These are phyloP conservation scores for Cutaneotrichosporon arboriforme DNA, from an alignment of 1,284 basidiomycete genomes.

Conservation along the genomic window DNA sequence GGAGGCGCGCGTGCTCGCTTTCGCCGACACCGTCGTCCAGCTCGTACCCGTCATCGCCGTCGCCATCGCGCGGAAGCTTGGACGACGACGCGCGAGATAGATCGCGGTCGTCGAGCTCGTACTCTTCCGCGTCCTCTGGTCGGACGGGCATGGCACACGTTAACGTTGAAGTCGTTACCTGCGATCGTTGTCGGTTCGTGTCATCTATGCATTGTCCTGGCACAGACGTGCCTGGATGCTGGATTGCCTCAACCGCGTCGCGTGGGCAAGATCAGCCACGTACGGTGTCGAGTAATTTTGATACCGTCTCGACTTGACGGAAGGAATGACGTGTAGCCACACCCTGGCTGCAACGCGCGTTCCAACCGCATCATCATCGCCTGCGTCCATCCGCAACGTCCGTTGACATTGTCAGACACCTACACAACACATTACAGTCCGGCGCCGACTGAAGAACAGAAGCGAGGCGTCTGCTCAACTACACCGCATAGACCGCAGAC, in stretches of 20 bases:
- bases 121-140: slow-evolving; percentile 35
- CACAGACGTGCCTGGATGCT: neutral
- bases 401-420: neutral
- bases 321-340: neutral
- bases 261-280: neutral
- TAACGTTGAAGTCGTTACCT: neutral
- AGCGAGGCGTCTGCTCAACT: neutral
- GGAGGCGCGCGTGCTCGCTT: slow-evolving; percentile 7
- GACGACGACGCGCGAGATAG: slow-evolving; percentile 7
- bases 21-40: slow-evolving; percentile 6
- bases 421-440: neutral
- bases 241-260: slow-evolving; percentile 1
- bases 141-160: slow-evolving; percentile 12
- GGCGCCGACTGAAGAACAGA: neutral
- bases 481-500: no score
- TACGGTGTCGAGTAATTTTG: neutral
- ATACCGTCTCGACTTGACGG: neutral
- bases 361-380: slow-evolving; percentile 4
- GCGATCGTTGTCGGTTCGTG: no score
- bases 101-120: slow-evolving; percentile 28
- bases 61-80: slow-evolving; percentile 1
- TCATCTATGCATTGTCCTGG: neutral
- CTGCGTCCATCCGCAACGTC: neutral
- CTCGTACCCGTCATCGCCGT: neutral
- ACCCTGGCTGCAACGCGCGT: neutral